phyloP scores from a whole-genome alignment of 371 early-diverging fungal species.

The Rhizopus microsporus region DNA sequence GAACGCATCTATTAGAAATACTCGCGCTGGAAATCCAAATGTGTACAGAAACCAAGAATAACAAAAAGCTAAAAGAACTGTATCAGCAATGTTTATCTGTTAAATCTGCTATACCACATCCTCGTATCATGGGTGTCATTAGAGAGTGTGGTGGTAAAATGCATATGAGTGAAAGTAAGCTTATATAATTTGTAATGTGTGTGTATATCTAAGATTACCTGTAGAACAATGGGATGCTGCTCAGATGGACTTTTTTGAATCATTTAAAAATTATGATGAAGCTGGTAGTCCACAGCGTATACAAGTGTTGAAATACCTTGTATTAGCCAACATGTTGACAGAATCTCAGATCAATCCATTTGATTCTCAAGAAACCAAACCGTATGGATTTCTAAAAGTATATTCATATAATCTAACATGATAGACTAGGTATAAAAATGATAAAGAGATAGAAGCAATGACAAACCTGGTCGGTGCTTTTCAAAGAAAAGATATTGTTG shows the following conservation, averaged over 20 bases:
- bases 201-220: background rate
- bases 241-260: slow-evolving; percentile 93
- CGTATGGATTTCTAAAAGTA: slow-evolving; percentile 47
- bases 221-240: slow-evolving; percentile 90
- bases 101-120: slow-evolving; percentile 94
- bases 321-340: slow-evolving; percentile 93
- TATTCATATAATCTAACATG: slow-evolving; percentile 3
- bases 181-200: background rate
- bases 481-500: slow-evolving; percentile 83
- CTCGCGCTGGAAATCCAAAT: slow-evolving; percentile 93
- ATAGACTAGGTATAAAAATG: slow-evolving; percentile 75
- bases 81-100: slow-evolving; percentile 88
- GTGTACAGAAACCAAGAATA: slow-evolving; percentile 87
- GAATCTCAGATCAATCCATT: slow-evolving; percentile 94
- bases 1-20: slow-evolving; percentile 89
- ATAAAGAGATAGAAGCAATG: slow-evolving; percentile 89
- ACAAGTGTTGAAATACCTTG: slow-evolving; percentile 89
- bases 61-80: slow-evolving; percentile 82
- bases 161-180: slow-evolving; percentile 90
- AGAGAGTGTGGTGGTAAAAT: slow-evolving; percentile 97
- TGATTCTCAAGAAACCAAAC: slow-evolving; percentile 95
- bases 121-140: slow-evolving; percentile 95
- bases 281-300: slow-evolving; percentile 93
- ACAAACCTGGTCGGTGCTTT: slow-evolving; percentile 90
- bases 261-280: slow-evolving; percentile 97